phyloP scores from a whole-genome alignment of 768 basidiomycete genomes.

The Termitomyces titanicus region DNA sequence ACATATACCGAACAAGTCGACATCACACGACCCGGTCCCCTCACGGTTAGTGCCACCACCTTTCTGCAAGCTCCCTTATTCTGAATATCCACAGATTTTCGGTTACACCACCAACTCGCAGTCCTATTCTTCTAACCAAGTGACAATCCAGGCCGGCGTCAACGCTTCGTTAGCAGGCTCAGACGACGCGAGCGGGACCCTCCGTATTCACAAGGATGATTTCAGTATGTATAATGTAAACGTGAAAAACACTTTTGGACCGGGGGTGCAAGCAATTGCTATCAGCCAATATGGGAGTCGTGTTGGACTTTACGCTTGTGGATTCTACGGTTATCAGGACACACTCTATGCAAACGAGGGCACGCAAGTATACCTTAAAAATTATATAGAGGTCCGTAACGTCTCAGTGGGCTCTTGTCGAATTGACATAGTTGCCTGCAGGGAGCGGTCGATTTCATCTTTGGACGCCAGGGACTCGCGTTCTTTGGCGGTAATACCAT shows the following conservation, averaged over 20 bases:
- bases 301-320: constrained; percentile 42
- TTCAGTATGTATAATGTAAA: constrained; percentile 50
- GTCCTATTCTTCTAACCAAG: constrained; percentile 36
- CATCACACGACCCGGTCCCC: constrained; percentile 38
- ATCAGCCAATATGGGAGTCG: constrained; percentile 46
- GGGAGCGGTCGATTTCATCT: constrained; percentile 51
- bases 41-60: not conserved
- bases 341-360: constrained; percentile 43
- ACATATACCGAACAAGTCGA: constrained; percentile 42
- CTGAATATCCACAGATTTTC: constrained; percentile 29
- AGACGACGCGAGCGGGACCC: constrained; percentile 44
- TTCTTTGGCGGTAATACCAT: constrained; percentile 51
- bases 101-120: constrained; percentile 40
- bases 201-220: constrained; percentile 44
- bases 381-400: constrained; percentile 42
- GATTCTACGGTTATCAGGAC: constrained; percentile 46
- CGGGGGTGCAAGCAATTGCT: constrained; percentile 44
- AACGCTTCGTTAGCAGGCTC: constrained; percentile 35
- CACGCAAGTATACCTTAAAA: constrained; percentile 43
- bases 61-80: not conserved
- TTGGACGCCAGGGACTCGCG: constrained; percentile 39
- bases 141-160: constrained; percentile 33
- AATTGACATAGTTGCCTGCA: constrained; percentile 9
- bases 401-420: not conserved
- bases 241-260: constrained; percentile 43